Evolutionary conservation across 495 filamentous ascomycete genomes (phyloP).

Genomic region (Cercophora samala): DNA sequence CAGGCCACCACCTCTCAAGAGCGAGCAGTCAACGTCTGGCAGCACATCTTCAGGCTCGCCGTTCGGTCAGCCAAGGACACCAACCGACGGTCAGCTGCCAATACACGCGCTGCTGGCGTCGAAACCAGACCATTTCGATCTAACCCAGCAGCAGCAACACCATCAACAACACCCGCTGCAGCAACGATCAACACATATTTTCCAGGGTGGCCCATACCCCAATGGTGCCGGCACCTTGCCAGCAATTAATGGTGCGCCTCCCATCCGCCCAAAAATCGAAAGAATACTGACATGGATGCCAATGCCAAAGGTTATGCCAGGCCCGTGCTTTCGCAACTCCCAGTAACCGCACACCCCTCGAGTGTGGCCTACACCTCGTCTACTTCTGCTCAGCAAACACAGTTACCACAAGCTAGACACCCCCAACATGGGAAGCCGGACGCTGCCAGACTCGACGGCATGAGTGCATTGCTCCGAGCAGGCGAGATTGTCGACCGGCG

Average conservation of each 20-base stretch:
- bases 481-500: constrained; percentile 54
- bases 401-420: neutral
- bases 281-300: constrained; percentile 16
- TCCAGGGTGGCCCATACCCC: constrained; percentile 10
- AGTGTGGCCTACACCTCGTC: neutral
- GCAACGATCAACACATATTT: constrained; percentile 10
- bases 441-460: constrained; percentile 39
- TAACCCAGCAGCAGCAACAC: constrained; percentile 17
- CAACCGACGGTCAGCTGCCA: constrained; percentile 43
- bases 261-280: neutral
- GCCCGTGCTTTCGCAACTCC: constrained; percentile 13
- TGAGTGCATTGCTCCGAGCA: constrained; percentile 52
- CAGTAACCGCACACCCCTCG: constrained; percentile 5
- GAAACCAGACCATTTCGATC: constrained; percentile 32
- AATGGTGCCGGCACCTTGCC: constrained; percentile 18
- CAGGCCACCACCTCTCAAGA: constrained; percentile 33
- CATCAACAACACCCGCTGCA: constrained; percentile 16
- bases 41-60: constrained; percentile 34
- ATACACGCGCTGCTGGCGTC: constrained; percentile 46
- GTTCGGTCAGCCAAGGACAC: constrained; percentile 37
- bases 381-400: neutral
- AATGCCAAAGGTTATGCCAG: constrained; percentile 22
- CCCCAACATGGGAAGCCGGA: constrained; percentile 19
- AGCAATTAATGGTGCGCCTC: constrained; percentile 25
- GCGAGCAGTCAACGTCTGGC: constrained; percentile 21